Percentiles rank a stretch among this genome's conserved stretches.
Evolutionary conservation across 345 rosid species (phyloP).

Genomic region (Arabidopsis suecica): DNA sequence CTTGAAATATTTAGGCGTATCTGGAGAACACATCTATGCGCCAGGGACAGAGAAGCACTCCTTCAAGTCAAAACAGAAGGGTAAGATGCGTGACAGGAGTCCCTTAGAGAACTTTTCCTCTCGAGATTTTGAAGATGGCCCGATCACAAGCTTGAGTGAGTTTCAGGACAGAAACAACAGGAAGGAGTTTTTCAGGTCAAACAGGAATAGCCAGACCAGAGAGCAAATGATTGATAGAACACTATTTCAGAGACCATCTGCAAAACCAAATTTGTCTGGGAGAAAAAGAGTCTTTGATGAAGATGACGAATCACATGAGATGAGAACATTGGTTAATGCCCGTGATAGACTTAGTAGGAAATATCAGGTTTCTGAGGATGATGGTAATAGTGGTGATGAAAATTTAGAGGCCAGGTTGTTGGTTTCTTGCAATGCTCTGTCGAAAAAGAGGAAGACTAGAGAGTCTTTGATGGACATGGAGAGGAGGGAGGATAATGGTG

Average conservation of each 20-base stretch:
- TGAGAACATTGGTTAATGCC: constrained; percentile 46
- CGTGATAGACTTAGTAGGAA: constrained; percentile 56
- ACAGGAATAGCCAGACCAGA: constrained; percentile 58
- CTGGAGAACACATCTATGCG: constrained; percentile 50
- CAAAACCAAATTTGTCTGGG: constrained; percentile 55
- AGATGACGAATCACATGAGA: constrained; percentile 59
- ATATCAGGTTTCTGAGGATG: constrained; percentile 53
- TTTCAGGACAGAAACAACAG: constrained; percentile 53
- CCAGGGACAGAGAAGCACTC: constrained; percentile 51
- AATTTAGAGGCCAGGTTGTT: constrained; percentile 57
- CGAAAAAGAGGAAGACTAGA: constrained; percentile 75
- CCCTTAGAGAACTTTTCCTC: constrained; percentile 52
- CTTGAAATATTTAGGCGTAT: constrained; percentile 48
- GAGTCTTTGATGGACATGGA: constrained; percentile 54
- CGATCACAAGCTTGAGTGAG: constrained; percentile 45
- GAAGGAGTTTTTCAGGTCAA: constrained; percentile 40
- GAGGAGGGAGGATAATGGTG: constrained; percentile 53
- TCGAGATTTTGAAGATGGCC: constrained; percentile 52
- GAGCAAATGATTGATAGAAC: constrained; percentile 56
- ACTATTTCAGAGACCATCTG: constrained; percentile 48
- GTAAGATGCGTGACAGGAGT: constrained; percentile 66
- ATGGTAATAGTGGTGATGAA: constrained; percentile 54
- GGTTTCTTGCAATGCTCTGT: constrained; percentile 56
- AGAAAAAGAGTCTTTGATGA: constrained; percentile 61
- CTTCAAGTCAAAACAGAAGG: constrained; percentile 74